A percentile compares a stretch with the other conserved stretches of the same genome.
These are phyloP conservation scores for Russula vinacea DNA, from an alignment of 768 basidiomycete species.

Conservation along the genomic window DNA sequence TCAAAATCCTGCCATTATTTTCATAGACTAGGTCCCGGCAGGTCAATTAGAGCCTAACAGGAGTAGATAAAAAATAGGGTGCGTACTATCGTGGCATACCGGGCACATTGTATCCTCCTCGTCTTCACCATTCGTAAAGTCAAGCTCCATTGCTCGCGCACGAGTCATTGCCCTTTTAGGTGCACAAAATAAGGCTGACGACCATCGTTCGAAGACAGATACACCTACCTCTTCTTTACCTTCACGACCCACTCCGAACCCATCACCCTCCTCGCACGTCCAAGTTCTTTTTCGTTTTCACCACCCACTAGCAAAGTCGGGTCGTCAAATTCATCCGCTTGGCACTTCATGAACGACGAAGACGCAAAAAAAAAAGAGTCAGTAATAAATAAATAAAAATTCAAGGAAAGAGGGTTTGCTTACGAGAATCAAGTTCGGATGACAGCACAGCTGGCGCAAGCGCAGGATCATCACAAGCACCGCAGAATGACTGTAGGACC, in stretches of 20 bases:
- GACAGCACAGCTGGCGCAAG: slow-evolving; percentile 68
- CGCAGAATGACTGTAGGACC: slow-evolving; percentile 42
- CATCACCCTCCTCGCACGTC: slow-evolving; percentile 49
- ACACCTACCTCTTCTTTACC: slow-evolving; percentile 20
- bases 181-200: slow-evolving; percentile 35
- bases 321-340: slow-evolving; percentile 48
- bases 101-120: slow-evolving; percentile 54
- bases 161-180: slow-evolving; percentile 46
- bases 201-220: not conserved
- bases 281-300: slow-evolving; percentile 54
- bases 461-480: slow-evolving; percentile 68
- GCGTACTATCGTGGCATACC: slow-evolving; percentile 63
- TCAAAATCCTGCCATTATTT: slow-evolving; percentile 56
- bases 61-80: slow-evolving; percentile 8
- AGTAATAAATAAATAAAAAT: not conserved
- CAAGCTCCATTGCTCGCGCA: slow-evolving; percentile 45
- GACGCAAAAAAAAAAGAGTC: slow-evolving; percentile 1
- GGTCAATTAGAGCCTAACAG: not conserved
- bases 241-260: slow-evolving; percentile 42
- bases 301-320: slow-evolving; percentile 48
- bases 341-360: slow-evolving; percentile 34
- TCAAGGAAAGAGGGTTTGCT: slow-evolving; percentile 29
- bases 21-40: slow-evolving; percentile 43
- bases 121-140: slow-evolving; percentile 49
- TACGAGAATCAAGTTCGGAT: slow-evolving; percentile 68